These are phyloP conservation scores for Orbilia quercus DNA, from an alignment of 2,329 filamentous ascomycete species.

Conservation along the genomic window DNA sequence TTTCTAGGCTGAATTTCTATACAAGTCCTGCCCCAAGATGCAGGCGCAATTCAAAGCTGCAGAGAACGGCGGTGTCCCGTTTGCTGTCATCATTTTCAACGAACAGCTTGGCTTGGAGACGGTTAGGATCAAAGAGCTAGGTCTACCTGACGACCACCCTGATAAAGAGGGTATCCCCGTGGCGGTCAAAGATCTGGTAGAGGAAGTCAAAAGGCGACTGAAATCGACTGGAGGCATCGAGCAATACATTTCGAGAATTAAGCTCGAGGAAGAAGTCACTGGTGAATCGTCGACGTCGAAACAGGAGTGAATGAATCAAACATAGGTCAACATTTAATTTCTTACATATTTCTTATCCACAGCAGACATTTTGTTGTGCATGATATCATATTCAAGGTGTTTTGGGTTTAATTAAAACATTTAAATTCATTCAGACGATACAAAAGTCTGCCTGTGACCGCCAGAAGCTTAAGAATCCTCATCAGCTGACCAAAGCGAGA, in stretches of 20 bases:
- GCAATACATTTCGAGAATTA: constrained; percentile 51
- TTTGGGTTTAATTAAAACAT: not conserved
- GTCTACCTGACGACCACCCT: constrained; percentile 81
- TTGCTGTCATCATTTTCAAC: constrained; percentile 89
- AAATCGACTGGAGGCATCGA: constrained; percentile 45
- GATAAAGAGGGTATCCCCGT: constrained; percentile 90
- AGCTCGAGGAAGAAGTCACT: constrained; percentile 20
- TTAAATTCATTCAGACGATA: not conserved
- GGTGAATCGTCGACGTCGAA: constrained; percentile 35
- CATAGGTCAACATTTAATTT: too few species aligned
- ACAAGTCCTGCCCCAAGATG: constrained; percentile 91
- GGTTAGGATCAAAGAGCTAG: constrained; percentile 87
- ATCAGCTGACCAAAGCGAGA: constrained; percentile 29
- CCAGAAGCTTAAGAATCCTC: not conserved
- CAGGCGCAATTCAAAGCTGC: constrained; percentile 91
- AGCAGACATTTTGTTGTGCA: constrained; percentile 5
- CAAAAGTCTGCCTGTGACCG: too few species aligned
- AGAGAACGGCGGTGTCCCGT: constrained; percentile 80
- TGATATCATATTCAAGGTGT: constrained; percentile 6
- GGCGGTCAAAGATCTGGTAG: constrained; percentile 71
- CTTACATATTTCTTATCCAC: constrained; percentile 1
- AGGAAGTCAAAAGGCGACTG: constrained; percentile 71
- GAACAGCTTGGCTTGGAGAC: constrained; percentile 86
- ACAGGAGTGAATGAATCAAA: not conserved
- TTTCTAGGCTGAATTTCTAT: constrained; percentile 79